A percentile compares a stretch with the other conserved stretches of the same genome.
Evolutionary conservation across 148 eudicot genomes (phyloP).

Genomic region (Bassia scoparia): DNA sequence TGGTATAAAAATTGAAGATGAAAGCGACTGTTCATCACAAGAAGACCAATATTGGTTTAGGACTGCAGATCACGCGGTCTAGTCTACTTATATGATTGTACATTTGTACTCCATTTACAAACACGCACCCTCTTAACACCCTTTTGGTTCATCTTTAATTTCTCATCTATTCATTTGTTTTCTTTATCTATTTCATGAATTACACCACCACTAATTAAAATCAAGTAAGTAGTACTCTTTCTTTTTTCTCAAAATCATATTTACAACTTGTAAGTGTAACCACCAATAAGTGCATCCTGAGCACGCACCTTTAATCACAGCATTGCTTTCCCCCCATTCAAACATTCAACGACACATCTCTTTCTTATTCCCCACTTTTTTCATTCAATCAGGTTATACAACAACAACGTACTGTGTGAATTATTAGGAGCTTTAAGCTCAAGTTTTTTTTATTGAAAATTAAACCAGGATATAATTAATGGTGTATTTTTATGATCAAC

Average conservation of each 20-base stretch:
- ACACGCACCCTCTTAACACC: neutral
- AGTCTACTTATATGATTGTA: slow-evolving; percentile 17
- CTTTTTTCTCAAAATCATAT: too few species aligned
- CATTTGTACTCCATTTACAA: neutral
- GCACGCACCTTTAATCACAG: neutral
- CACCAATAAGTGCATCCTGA: neutral
- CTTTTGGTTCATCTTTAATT: neutral
- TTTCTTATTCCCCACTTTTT: neutral
- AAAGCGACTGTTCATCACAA: slow-evolving; percentile 26
- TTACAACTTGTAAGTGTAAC: too few species aligned
- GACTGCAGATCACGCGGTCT: slow-evolving; percentile 26
- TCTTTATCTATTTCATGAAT: neutral
- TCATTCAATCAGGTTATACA: neutral
- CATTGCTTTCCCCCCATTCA: neutral
- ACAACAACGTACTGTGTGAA: neutral
- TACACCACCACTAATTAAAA: too few species aligned
- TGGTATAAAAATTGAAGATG: slow-evolving; percentile 23
- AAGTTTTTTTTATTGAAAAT: neutral
- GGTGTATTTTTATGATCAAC: neutral
- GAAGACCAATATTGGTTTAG: slow-evolving; percentile 1
- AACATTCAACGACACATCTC: neutral
- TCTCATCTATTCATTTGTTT: neutral
- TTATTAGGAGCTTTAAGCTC: neutral
- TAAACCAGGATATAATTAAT: neutral
- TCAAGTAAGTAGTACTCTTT: too few species aligned